Evolutionary conservation across 108 stramenopile species (phyloP), one percentile per base, ranked within the genome.

Genomic region (Nannochloropsis oceanica): DNA sequence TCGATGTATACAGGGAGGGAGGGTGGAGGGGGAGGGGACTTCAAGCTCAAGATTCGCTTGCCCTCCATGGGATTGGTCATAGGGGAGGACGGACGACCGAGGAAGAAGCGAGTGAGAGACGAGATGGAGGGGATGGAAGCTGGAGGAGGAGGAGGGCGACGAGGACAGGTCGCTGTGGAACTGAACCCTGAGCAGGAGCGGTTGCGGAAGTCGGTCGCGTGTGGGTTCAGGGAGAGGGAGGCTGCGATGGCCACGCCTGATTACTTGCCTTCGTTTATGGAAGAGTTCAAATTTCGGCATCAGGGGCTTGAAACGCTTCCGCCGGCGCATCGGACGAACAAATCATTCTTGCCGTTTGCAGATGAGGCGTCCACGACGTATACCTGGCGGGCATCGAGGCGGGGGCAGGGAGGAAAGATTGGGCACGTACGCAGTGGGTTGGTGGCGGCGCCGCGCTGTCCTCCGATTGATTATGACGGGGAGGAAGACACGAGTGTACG

Each of bases 231-330:
- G n/a, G 59, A 73, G 59, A 73, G 59, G n/a, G 59, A 73, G n/a
- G 59, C 22, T 7, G 59, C 59, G 59, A 18, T 73, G 59, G 59
- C 59, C 59, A 73, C 59, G 22, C 59, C 59, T 18, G 59, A 73
- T n/a, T 73, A 73, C 24, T 42, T 86, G 34, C 86, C 86, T 34
- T 86, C 86, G 13, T 86, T 86, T 27, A 82, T 86, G 86, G 86
- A 86, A 34, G 86, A 82, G 44, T 34, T 86, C 44, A 82, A 50
- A 46, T 59, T 81, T 11, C 42, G 86, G 73, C 59, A 73, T n/a
- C 59, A 73, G 22, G 59, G 59, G n/a, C 59, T n/a, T 2, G 59
- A 7, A 10, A 10, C n/a, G 2, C 59, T n/a, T 18, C 59, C 59
- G n/a, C 59, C 59, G n/a, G 22, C 59, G 59, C 59, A 73, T 73